These are phyloP conservation scores for Podospora conica DNA, from an alignment of 495 filamentous ascomycete genomes.

Conservation along the genomic window DNA sequence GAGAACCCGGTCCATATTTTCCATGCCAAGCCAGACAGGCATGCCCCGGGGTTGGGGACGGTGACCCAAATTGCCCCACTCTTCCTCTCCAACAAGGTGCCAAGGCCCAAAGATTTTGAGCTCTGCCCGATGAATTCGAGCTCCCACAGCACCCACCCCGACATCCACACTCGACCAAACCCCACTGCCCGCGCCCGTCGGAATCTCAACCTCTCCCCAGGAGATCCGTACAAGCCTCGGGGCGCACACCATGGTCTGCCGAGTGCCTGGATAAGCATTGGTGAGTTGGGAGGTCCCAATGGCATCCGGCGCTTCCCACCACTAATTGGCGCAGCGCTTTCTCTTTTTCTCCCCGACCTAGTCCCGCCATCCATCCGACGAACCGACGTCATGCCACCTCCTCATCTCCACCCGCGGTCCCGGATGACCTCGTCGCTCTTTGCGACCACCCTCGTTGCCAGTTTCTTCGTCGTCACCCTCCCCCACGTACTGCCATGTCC, in stretches of 20 bases:
- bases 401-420: slow-evolving; percentile 87
- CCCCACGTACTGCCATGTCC: slow-evolving; percentile 94
- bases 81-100: not conserved
- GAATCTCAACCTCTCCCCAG: not conserved
- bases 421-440: slow-evolving; percentile 88
- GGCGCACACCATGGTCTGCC: slow-evolving; percentile 8
- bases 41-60: not conserved
- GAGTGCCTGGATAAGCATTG: slow-evolving; percentile 7
- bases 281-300: slow-evolving; percentile 4
- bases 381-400: slow-evolving; percentile 64
- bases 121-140: not conserved
- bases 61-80: not conserved
- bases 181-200: not conserved
- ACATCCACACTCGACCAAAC: not conserved
- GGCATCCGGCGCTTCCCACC: not conserved
- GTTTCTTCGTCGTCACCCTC: slow-evolving; percentile 83
- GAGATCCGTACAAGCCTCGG: not conserved
- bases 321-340: slow-evolving; percentile 14
- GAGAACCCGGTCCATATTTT: not conserved
- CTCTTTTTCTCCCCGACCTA: not conserved
- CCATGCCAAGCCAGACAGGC: not conserved
- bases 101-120: not conserved
- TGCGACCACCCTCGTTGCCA: slow-evolving; percentile 83
- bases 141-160: not conserved
- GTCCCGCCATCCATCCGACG: not conserved